Evolutionary conservation across 169 alveolate species (phyloP).

Genomic region (Eimeria falciformis): DNA sequence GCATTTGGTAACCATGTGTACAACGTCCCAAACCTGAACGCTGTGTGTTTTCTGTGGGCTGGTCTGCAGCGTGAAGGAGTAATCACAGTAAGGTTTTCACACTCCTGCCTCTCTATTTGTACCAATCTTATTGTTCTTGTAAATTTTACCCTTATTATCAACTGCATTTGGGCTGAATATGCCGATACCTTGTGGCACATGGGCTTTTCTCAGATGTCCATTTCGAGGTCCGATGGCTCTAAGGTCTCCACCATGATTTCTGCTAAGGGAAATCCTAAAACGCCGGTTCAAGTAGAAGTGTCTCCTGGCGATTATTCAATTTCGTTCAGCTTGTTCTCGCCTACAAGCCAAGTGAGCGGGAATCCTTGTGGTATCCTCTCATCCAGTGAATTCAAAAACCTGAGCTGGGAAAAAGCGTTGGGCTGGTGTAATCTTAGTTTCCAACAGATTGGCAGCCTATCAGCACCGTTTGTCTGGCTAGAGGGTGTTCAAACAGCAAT

Average conservation of each 20-base stretch:
- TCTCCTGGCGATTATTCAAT: slow-evolving; percentile 34
- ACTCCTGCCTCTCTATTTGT: neutral
- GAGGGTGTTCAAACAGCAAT: slow-evolving; percentile 62
- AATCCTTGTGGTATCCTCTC: slow-evolving; percentile 51
- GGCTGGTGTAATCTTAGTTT: slow-evolving; percentile 39
- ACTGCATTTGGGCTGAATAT: no score
- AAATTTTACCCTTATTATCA: neutral
- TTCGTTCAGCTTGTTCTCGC: slow-evolving; percentile 46
- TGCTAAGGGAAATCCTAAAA: slow-evolving; percentile 30
- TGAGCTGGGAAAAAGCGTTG: slow-evolving; percentile 33
- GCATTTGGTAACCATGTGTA: neutral
- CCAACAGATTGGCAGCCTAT: slow-evolving; percentile 8
- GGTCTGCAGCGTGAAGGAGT: slow-evolving; percentile 63
- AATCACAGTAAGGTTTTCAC: slow-evolving; percentile 25
- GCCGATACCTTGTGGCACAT: neutral
- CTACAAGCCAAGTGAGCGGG: slow-evolving; percentile 54
- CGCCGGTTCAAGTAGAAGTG: slow-evolving; percentile 35
- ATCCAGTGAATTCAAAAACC: slow-evolving; percentile 5
- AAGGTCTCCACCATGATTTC: slow-evolving; percentile 22
- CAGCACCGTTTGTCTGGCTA: slow-evolving; percentile 49
- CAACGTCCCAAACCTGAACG: neutral
- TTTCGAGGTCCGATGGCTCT: slow-evolving; percentile 58
- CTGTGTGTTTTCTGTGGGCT: neutral
- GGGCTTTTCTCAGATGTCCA: slow-evolving; percentile 12
- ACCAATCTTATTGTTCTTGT: neutral